Evolutionary conservation across 179 eudicot genomes (phyloP).

Genomic region (Amaranthus tricolor): DNA sequence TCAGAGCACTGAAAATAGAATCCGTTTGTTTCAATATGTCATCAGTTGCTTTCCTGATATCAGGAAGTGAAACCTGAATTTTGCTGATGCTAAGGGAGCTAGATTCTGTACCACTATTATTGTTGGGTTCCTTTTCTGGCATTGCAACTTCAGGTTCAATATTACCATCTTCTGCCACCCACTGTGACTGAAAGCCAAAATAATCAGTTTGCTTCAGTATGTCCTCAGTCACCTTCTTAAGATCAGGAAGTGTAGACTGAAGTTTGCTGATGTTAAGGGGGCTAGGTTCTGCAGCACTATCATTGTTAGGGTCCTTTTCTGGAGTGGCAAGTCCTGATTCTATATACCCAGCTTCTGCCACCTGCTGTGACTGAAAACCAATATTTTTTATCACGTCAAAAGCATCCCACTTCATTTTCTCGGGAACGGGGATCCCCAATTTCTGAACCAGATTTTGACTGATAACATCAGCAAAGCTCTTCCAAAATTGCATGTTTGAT

Average conservation of each 20-base stretch:
- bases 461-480: constrained; percentile 59
- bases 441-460: constrained; percentile 65
- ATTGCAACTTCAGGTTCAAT: no score
- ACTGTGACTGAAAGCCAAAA: constrained; percentile 54
- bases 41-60: constrained; percentile 80
- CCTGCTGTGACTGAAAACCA: constrained; percentile 55
- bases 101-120: constrained; percentile 31
- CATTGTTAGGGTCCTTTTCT: constrained; percentile 26
- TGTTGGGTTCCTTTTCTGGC: constrained; percentile 17
- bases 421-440: constrained; percentile 72
- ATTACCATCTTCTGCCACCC: constrained; percentile 13
- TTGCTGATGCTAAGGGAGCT: constrained; percentile 26
- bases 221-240: constrained; percentile 82
- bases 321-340: constrained; percentile 95
- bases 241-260: constrained; percentile 68
- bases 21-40: constrained; percentile 86
- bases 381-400: constrained; percentile 66
- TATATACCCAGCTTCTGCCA: constrained; percentile 78
- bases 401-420: constrained; percentile 85
- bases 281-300: constrained; percentile 29
- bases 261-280: constrained; percentile 27
- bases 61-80: constrained; percentile 61
- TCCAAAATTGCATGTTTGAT: constrained; percentile 75
- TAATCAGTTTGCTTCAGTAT: constrained; percentile 86
- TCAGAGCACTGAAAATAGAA: constrained; percentile 74